Base-by-base conservation (phyloP, 2,329 filamentous ascomycete species). In the Exophiala oligosperma region DNA sequence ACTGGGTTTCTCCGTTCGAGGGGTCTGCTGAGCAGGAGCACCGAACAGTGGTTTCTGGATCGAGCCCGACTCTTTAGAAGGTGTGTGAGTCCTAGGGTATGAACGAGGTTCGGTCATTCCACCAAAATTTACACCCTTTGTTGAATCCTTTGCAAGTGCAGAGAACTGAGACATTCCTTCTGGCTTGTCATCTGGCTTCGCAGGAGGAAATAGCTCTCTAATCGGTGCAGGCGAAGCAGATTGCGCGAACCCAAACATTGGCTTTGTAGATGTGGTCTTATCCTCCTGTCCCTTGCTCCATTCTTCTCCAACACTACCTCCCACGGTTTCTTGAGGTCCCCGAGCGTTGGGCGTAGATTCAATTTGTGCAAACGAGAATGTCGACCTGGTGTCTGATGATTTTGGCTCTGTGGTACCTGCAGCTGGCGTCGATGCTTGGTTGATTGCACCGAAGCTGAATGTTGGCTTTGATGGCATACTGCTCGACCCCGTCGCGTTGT, bases 191-290 rank as follows among this genome's bases (percentile, higher is more conserved):
- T n/a, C 11, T 14, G 48, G 24, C 38, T 60, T 58, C n/a, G 47
- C 55, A 9, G 59, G 24, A 23, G 60, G 52, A 49, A 60, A 62
- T 7, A 55, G 28, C 11, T 44, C 56, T 11, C 56, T 56, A 50
- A 40, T 51, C 4, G 54, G 59, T 5, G 28, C 17, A 52, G 59
- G 49, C 24, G 50, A 52, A 21, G 53, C 44, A 3, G 59, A 43
- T 23, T 38, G 32, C n/a, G 49, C 8, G 48, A 60, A 62, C 5
- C 24, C 37, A 49, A 56, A 60, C n/a, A 21, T 5, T 17, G 60
- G 28, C 28, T 46, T 54, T 12, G 41, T 17, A 14, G 49, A 24
- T 5, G 49, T 23, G 28, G 40, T 21, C 9, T 14, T 57, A 8
- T 35, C 32, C 23, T 44, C 48, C 32, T 52, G 32, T 41, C 24